Evolutionary conservation across 176 grass and related monocot genomes (phyloP), one percentile per base, ranked within the genome.

Genomic region (Carex cristatella): DNA sequence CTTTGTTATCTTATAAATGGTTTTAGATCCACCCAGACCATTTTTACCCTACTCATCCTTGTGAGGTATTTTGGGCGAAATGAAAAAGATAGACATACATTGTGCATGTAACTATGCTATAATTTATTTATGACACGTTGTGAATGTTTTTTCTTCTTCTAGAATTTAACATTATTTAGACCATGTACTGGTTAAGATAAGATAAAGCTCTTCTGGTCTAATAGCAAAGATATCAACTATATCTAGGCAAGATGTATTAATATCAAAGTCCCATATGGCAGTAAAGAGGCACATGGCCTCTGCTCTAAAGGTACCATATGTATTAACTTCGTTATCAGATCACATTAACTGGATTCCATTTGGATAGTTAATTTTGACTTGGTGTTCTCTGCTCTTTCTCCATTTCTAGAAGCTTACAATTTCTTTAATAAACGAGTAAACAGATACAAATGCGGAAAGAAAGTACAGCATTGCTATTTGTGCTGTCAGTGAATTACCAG

Each of bases 301-400:
- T 61, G 79, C 12, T 2, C 59, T 46, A 64, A 65, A 81, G 56
- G 79, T 48, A 81, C 79, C 61, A 5, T 23, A 42, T 81, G 49
- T 31, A 78, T 81, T 81, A 65, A 65, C 11, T 81, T 62, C 23
- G 3, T 81, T 61, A 63, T 81, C 79, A 63, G 59, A 81, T 65
- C 59, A 81, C 79, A 81, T 81, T 81, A 81, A 81, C 38, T 81
- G 11, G 59, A 81, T 81, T 81, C 59, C 79, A 49, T 49, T 81
- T n/a, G 10, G 15, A 81, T 81, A 46, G 7, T 81, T 65, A 81
- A 44, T 81, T 65, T 65, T 42, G 16, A 65, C 4, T 65, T 61
- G 0, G 7, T 64, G 19, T 44, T 18, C 31, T 81, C 58, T 81
- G 54, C 10, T 81, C 59, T 81, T 65, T 48, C 57, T 19, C 2